Conservation (phyloP, 345 rosid genomes). For the Euphorbia lathyris region DNA sequence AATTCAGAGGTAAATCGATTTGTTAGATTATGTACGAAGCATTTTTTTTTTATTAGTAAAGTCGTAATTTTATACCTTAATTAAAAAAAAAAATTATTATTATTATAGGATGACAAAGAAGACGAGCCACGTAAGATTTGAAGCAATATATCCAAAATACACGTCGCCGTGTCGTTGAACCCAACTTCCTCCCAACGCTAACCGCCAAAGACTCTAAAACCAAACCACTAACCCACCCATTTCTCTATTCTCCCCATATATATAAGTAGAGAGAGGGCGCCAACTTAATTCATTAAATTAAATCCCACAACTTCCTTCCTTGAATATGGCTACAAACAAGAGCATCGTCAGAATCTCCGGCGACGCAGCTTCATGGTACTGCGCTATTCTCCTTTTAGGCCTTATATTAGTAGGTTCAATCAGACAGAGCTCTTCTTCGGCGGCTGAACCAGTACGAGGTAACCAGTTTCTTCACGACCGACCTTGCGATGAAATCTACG, state of each 20-base stretch:
- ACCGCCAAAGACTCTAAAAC: neutral
- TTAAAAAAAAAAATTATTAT: neutral
- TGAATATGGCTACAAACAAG: neutral
- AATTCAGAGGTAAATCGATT: too few species aligned
- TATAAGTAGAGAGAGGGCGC: neutral
- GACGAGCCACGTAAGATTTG: neutral
- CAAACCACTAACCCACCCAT: neutral
- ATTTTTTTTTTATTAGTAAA: too few species aligned
- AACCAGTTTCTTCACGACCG: slow-evolving; percentile 36
- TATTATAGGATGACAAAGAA: neutral
- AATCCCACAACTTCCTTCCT: too few species aligned
- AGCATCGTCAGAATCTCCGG: slow-evolving; percentile 26
- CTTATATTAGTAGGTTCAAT: slow-evolving; percentile 52
- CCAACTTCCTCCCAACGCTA: slow-evolving; percentile 23
- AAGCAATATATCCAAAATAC: slow-evolving; percentile 7
- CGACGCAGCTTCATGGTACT: slow-evolving; percentile 64
- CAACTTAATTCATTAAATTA: neutral
- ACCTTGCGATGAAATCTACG: slow-evolving; percentile 70
- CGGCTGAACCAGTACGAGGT: slow-evolving; percentile 38
- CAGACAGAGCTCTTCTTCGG: slow-evolving; percentile 33
- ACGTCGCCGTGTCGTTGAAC: slow-evolving; percentile 23
- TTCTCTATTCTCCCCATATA: neutral
- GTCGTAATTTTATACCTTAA: too few species aligned
- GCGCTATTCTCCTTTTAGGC: slow-evolving; percentile 44
- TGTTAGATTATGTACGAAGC: too few species aligned